These are phyloP conservation scores for Thalassiosira mediterranea DNA, from an alignment of 352 stramenopile genomes.

Conservation along the genomic window DNA sequence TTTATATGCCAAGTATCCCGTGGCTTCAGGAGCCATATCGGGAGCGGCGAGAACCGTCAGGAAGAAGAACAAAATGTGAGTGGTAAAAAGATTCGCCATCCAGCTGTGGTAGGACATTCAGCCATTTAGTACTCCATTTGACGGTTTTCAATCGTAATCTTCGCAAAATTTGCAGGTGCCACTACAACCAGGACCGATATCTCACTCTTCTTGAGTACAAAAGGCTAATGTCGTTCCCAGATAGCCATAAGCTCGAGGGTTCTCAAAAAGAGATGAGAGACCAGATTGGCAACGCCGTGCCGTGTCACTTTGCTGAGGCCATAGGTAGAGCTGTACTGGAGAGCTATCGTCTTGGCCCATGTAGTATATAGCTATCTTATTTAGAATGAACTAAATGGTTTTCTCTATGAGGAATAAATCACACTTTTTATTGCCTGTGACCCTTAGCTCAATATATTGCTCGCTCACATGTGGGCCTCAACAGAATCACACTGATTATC, in stretches of 20 bases:
- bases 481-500: too few species aligned
- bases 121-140: too few species aligned
- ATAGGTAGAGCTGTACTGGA: conserved; percentile 32
- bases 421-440: too few species aligned
- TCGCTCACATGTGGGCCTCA: too few species aligned
- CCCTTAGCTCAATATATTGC: too few species aligned
- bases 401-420: too few species aligned
- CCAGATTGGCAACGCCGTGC: conserved; percentile 50
- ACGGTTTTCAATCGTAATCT: too few species aligned
- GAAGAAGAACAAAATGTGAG: conserved; percentile 30
- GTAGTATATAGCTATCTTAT: too few species aligned
- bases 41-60: conserved; percentile 22
- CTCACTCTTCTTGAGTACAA: conserved; percentile 20
- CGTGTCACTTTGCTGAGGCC: conserved; percentile 19
- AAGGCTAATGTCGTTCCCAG: conserved; percentile 38
- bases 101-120: too few species aligned
- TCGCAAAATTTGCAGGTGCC: too few species aligned
- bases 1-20: conserved; percentile 8
- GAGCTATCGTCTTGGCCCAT: conserved; percentile 28
- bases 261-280: conserved; percentile 12
- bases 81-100: too few species aligned
- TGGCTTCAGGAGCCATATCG: not conserved
- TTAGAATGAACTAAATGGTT: too few species aligned
- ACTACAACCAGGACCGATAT: conserved; percentile 32
- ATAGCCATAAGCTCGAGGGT: conserved; percentile 21